Base-by-base conservation (phyloP, 1,284 basidiomycete species). In the Amylostereum areolatum region DNA sequence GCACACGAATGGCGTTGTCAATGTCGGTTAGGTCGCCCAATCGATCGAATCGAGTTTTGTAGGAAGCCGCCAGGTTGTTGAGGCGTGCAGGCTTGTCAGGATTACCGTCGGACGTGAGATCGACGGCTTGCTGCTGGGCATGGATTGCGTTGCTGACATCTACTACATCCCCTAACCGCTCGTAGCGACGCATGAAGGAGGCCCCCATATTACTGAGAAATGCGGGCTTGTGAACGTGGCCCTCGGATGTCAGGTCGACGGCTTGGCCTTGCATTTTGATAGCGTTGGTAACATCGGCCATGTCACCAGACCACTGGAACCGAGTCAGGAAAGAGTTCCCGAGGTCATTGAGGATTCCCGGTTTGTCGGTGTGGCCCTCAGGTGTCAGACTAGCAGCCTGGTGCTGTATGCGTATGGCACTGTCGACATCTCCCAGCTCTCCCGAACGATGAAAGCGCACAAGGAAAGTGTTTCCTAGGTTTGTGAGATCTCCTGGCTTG, bases 101-200 rank as follows among this genome's bases (percentile, higher is more conserved):
- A 43, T 43, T 24, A n/a, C 25, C 41, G 7, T 43, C 41, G 41
- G 41, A 28, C 18, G 41, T 43, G 41, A 43, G 41, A 29, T 43
- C 28, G 25, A 1, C 8, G n/a, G 41, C 41, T 5, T 25, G 25
- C 7, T 29, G n/a, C 10, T 4, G 4, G n/a, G 28, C 41, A 7
- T 4, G 25, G 30, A 43, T 43, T 18, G 64, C 64, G 42, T 55
- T 53, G 34, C 64, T 56, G 4, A 67, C 55, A 43, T 66, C 63
- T 4, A 32, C 32, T 29, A 50, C 30, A 1, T 39, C 24, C 3
- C 56, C 56, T 8, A 52, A 18, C 36, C 45, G 54, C 10, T 59
- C 55, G 43, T 59, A 62, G 39, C 62, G 61, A 36, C 60, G 52
- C 45, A 57, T 56, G 43, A 66, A 47, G 5, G 64, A 57, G 31